Base-by-base conservation (phyloP, 2,329 filamentous ascomycete genomes). In the Trichoderma aggressivum region DNA sequence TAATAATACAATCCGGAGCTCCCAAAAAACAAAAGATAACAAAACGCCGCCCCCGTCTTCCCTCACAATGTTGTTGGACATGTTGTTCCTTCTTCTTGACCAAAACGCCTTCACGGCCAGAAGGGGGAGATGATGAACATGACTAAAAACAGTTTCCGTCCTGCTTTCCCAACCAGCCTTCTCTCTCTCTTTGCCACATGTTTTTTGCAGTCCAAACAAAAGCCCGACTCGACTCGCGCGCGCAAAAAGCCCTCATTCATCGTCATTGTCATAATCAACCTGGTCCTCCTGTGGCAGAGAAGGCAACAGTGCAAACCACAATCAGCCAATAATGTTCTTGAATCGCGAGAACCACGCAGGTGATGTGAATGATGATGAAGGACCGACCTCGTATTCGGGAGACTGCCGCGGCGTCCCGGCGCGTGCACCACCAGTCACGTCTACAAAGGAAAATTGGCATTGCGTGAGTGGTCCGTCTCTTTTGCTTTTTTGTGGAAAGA, bases 261-360 rank as follows among this genome's bases (percentile, higher is more conserved):
- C 66, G 58, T 67, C 56, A 64, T 71, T 69, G 56, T 72, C 71
- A 71, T 63, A 70, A 55, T 72, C 71, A 66, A 60, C 71, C 53
- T 74, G 76, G 39, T 74, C 72, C 71, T 73, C 73, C 75, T 76
- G 55, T 43, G 36, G 21, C 67, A 55, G 60, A 55, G 26, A 69
- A 60, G 21, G 39, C n/a, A 69, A 60, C 32, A 69, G 53, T 47
- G 36, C 14, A 59, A 50, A 68, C 65, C 65, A 69, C 36, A 53
- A 77, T 80, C 73, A 80, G 78, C 73, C 43, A 79, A 78, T 76
- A 50, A 75, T 73, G 56, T 70, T 75, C 72, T 73, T 74, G 47
- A 74, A 58, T 64, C 71, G 74, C 12, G 75, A 72, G 69, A 75
- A 64, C 74, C 72, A 77, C 12, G 65, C 65, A 43, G 65, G 65